Evolutionary conservation across 208 protist genomes (phyloP).

Genomic region (Leishmania lainsoni): DNA sequence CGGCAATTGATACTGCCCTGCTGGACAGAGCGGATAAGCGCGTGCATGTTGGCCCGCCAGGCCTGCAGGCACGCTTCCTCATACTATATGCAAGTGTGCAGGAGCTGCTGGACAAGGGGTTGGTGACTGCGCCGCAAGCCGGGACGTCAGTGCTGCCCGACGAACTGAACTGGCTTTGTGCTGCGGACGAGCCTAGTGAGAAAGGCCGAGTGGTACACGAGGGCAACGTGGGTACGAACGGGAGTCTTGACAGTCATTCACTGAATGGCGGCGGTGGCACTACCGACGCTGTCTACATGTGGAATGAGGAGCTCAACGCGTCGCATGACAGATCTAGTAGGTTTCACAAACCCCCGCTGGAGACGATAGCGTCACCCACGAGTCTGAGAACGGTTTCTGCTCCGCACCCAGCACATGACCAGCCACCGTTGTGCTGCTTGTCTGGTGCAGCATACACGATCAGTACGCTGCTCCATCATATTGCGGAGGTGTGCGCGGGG

Average conservation of each 20-base stretch:
- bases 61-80: conserved; percentile 57
- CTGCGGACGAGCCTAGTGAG: not conserved
- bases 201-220: not conserved
- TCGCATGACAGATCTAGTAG: not conserved
- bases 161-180: not conserved
- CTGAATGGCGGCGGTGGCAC: conserved; percentile 1
- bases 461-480: conserved; percentile 8
- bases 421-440: not conserved
- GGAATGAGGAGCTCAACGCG: not conserved
- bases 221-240: not conserved
- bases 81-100: conserved; percentile 79
- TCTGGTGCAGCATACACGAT: not conserved
- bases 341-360: not conserved
- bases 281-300: not conserved
- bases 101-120: conserved; percentile 69
- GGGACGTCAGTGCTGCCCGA: not conserved
- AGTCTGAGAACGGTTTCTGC: not conserved
- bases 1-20: conserved; percentile 95
- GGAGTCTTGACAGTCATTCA: not conserved
- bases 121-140: conserved; percentile 12
- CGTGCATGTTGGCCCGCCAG: conserved; percentile 91
- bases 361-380: not conserved
- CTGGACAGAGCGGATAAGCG: conserved; percentile 96
- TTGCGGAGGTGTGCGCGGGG: conserved; percentile 59
- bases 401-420: not conserved